Conservation (phyloP, 495 filamentous ascomycete species). For the Chaetomium cochliodes region DNA sequence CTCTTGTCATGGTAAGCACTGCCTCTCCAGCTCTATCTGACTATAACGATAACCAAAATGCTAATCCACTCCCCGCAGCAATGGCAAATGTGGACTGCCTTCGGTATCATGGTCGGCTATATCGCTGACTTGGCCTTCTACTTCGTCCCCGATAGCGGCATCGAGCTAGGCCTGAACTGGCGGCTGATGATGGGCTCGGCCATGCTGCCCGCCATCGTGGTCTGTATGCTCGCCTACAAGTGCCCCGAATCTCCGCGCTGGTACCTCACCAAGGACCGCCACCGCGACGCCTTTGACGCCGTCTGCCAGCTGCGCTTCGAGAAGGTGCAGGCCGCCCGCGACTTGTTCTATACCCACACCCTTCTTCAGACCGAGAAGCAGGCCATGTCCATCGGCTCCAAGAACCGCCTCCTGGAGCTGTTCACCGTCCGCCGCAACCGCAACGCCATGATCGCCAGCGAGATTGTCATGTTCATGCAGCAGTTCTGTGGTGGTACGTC, state of each 20-base stretch:
- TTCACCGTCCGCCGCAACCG: slow-evolving; percentile 60
- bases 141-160: slow-evolving; percentile 43
- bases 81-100: slow-evolving; percentile 73
- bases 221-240: slow-evolving; percentile 63
- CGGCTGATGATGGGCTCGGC: slow-evolving; percentile 73
- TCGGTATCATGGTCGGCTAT: slow-evolving; percentile 72
- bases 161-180: slow-evolving; percentile 58
- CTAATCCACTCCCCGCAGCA: slow-evolving; percentile 9
- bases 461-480: slow-evolving; percentile 72
- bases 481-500: slow-evolving; percentile 68
- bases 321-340: slow-evolving; percentile 68
- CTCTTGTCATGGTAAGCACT: slow-evolving; percentile 64
- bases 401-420: slow-evolving; percentile 52
- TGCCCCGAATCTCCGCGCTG: slow-evolving; percentile 72
- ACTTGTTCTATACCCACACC: slow-evolving; percentile 71
- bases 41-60: background rate
- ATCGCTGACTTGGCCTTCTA: slow-evolving; percentile 67
- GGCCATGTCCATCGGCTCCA: slow-evolving; percentile 40
- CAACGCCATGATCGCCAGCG: slow-evolving; percentile 57
- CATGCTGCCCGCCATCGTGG: slow-evolving; percentile 69
- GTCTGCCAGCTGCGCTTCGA: slow-evolving; percentile 61
- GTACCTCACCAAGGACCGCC: slow-evolving; percentile 61
- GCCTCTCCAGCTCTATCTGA: background rate
- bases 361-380: slow-evolving; percentile 48
- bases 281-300: slow-evolving; percentile 61